Evolutionary conservation across 768 basidiomycete genomes (phyloP), one percentile per base, ranked within the genome.

Genomic region (Pleurotus platypus): DNA sequence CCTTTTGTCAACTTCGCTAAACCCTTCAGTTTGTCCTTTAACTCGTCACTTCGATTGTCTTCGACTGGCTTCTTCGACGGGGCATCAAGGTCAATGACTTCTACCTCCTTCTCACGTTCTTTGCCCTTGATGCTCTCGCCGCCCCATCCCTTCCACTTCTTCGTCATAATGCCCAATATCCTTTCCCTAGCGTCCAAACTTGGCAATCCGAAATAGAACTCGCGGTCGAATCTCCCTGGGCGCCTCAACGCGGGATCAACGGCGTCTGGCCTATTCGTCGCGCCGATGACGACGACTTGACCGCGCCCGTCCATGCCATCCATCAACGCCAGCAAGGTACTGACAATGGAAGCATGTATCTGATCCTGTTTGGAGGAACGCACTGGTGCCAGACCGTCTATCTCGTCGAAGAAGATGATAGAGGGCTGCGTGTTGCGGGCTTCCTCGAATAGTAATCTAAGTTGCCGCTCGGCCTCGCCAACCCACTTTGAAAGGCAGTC

Each of bases 331-430:
- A 99, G 78, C 7, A 98, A 79, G 0, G 97, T 98, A 50, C 91
- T 93, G 5, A 99, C 97, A 61, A 99, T 94, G 26, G 92, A 94
- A 1, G 97, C 97, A 67, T 98, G 97, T 56, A 98, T 98, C 71
- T 99, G 96, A 68, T 98, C 97, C 65, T 98, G 97, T 66, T 98
- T 98, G 15, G 92, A 91, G n/a, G 94, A 96, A 46, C 97, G 88
- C 2, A 98, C 96, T 1, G 97, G 97, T 11, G 97, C 97, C 16
- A 99, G 84, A 61, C 96, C 97, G 67, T 99, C 97, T 63, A 99
- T 98, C 74, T 99, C 97, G 67, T 99, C 97, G 69, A 99, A 98
- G 76, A 99, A 99, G 67, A 99, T 98, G 71, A 98, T 98, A 61
- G 88, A 90, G 0, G 97, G 96, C 65, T 98, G 96, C 51, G 85